Base-by-base conservation (phyloP, 768 basidiomycete species). In the Calocybe cyanea region DNA sequence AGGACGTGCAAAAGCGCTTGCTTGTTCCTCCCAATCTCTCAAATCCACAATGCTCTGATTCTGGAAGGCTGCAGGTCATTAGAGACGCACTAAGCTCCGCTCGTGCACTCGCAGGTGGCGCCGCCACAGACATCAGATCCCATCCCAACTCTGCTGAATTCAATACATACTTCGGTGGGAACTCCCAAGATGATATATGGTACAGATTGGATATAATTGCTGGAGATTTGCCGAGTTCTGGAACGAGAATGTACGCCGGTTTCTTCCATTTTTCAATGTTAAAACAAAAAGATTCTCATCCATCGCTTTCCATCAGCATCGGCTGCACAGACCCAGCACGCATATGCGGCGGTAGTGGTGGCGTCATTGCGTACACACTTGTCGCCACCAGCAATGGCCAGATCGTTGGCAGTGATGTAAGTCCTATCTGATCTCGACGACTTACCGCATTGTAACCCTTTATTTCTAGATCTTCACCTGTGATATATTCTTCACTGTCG, bases 351-450 rank as follows among this genome's bases (percentile, higher is more conserved):
- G 33, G 33, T 18, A 38, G 17, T 17, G 31, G 42, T 20, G 43
- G 42, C n/a, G 48, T 44, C 11, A 49, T 49, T 20, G 48, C 48
- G 17, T 49, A 49, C 23, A 49, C 48, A 7, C 23, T 44, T 13
- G 15, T 41, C 13, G 43, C 18, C 11, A 49, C 41, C 2, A 43
- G 41, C 25, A 17, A 20, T 7, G 48, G 48, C 11, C 10, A 38
- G 2, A 44, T 45, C 11, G 31, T 38, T 18, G 14, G 38, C 32
- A 45, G 37, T 17, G 43, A 45, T 18, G 48, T 41, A 17, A 47
- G n/a, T 38, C 36, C 1, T 15, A 20, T 7, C 5, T 10, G n/a
- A 19, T 13, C 10, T 21, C 36, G 20, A 13, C 24, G 9, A 2
- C 20, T 13, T 8, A 7, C 25, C 17, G 3, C 1, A 31, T 36